These are phyloP conservation scores for Gentiana straminea DNA, from an alignment of 257 asterid species.

Conservation along the genomic window DNA sequence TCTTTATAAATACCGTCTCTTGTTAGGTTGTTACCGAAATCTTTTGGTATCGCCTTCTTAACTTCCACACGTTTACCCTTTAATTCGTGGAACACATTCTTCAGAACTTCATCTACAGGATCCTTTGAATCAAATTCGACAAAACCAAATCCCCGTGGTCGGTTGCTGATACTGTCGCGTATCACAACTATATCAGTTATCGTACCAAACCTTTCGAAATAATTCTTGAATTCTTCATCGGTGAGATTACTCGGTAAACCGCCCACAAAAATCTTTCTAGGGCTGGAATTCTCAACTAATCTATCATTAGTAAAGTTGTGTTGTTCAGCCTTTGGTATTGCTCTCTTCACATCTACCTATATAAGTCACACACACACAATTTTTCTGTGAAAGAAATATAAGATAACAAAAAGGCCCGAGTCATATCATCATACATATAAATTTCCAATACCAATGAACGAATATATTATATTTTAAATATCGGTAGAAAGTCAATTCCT, in stretches of 20 bases:
- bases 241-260: constrained; percentile 76
- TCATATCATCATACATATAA: not conserved
- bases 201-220: constrained; percentile 76
- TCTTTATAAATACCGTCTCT: constrained; percentile 29
- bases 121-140: constrained; percentile 81
- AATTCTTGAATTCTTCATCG: constrained; percentile 67
- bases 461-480: too few relatives aligned
- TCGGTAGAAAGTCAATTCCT: too few relatives aligned
- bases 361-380: not conserved
- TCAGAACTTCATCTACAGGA: constrained; percentile 72
- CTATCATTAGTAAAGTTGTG: constrained; percentile 38
- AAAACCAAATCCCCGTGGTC: constrained; percentile 96
- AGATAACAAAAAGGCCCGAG: not conserved
- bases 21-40: constrained; percentile 25
- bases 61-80: constrained; percentile 84
- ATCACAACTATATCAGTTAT: constrained; percentile 87
- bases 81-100: constrained; percentile 61
- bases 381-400: not conserved
- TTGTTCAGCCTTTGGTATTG: constrained; percentile 79
- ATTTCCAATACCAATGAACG: too few relatives aligned
- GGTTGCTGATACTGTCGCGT: constrained; percentile 71
- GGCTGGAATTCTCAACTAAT: constrained; percentile 49
- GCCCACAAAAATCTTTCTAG: constrained; percentile 91
- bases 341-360: constrained; percentile 94
- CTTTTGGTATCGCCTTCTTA: constrained; percentile 81